These are phyloP conservation scores for Kalmusia sp. DNA, from an alignment of 2,329 filamentous ascomycete genomes.

Conservation along the genomic window DNA sequence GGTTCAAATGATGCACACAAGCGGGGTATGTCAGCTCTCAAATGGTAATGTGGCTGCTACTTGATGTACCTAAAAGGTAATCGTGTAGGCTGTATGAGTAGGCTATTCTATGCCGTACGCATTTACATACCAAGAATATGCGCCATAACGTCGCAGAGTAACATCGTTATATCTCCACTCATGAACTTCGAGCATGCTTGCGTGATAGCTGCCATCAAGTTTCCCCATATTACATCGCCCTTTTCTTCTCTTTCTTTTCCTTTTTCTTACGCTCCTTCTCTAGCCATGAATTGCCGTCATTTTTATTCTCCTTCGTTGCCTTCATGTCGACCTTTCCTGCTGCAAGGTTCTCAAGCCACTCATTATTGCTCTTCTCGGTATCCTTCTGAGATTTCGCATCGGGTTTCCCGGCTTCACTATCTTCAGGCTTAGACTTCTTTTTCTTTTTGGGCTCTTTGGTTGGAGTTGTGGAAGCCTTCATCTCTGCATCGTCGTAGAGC, in stretches of 20 bases:
- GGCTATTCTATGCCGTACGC: too few relatives aligned
- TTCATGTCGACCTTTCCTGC: background rate
- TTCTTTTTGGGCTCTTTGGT: background rate
- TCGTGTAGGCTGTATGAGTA: too few relatives aligned
- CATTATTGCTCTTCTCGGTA: background rate
- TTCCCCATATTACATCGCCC: background rate
- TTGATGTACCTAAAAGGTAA: too few relatives aligned
- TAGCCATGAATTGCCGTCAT: slow-evolving; percentile 3
- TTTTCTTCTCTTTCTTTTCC: slow-evolving; percentile 14
- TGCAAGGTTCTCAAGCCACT: background rate
- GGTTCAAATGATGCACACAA: background rate
- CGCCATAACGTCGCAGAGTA: too few relatives aligned
- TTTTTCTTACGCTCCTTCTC: slow-evolving; percentile 15
- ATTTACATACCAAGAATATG: too few relatives aligned
- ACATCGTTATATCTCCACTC: too few relatives aligned
- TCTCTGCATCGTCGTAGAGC: background rate
- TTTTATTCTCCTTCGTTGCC: background rate
- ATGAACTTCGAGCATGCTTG: background rate
- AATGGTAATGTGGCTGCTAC: background rate
- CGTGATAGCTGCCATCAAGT: background rate
- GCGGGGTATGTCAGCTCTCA: background rate
- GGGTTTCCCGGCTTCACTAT: background rate
- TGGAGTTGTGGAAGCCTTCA: background rate
- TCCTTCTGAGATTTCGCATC: background rate
- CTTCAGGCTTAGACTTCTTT: background rate